Evolutionary conservation across 2,329 filamentous ascomycete genomes (phyloP), one percentile per base, ranked within the genome.

Genomic region (Cadophora sp.): DNA sequence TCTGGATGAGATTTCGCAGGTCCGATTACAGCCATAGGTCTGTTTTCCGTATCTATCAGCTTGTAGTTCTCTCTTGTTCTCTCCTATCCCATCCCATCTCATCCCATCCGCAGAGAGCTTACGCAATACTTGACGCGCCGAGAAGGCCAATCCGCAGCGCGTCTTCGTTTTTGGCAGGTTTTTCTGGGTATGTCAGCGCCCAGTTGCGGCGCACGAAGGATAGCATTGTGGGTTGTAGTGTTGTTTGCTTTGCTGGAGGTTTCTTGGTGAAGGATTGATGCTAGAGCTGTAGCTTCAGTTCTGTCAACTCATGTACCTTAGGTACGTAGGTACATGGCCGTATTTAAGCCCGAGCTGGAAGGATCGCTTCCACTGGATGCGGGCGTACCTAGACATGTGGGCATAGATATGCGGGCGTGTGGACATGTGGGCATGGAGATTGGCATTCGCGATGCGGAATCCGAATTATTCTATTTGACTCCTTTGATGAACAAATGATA

Each of bases 1-100:
- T 86, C 84, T 0, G 85, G 78, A 70, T 89, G 85, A 3, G 79
- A 81, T 68, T 79, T 82, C 16, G 85, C 84, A 0, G 85, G 84
- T 2, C 67, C 73, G 43, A 87, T 81, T 20, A 86, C 70, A 14
- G 80, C 79, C 18, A 76, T 62, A 0, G 81, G 80, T 9, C 79
- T 82, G 66, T 30, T 30, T 47, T 47, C 53, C 39, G 48, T 30
- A 33, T 53, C 33, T 30, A 33, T 53, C 33, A 47, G 22, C 47
- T 33, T n/a, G 33, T 20, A 30, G 27, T 30, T 30, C 27, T 30
- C 24, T 22, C 18, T 8, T 20, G n/a, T 8, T 22, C 45, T 18
- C n/a, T 20, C n/a, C 16, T 11, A 48, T 48, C n/a, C 9, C 45
- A 47, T 59, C 22, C 24, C 27, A 30, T 22, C n/a, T 4, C 18